Percentiles rank a stretch among this genome's conserved stretches.
phyloP scores from a whole-genome alignment of 169 alveolate species.

The Cryptosporidium felis region DNA sequence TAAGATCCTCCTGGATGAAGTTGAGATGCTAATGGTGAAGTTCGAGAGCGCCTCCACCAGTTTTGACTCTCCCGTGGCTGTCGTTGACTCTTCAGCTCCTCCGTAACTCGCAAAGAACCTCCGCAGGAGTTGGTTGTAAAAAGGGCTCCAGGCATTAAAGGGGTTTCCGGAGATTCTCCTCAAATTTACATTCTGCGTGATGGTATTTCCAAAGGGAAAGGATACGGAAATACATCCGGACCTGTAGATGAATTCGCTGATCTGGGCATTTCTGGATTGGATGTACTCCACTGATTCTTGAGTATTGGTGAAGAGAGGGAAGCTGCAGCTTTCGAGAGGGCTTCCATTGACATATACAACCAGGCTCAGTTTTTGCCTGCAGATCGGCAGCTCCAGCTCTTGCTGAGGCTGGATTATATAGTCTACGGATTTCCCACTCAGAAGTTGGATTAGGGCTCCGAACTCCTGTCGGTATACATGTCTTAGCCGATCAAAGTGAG shows the following conservation, averaged over 20 bases:
- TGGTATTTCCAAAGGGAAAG: conserved; percentile 61
- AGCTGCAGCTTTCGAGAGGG: conserved; percentile 49
- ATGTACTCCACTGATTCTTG: conserved; percentile 34
- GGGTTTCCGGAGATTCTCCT: conserved; percentile 42
- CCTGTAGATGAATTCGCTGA: conserved; percentile 40
- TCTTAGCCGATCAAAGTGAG: neutral
- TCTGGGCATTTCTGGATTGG: conserved; percentile 40
- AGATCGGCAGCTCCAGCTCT: conserved; percentile 63
- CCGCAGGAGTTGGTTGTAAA: conserved; percentile 21
- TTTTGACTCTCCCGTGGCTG: neutral
- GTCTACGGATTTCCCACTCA: conserved; percentile 43
- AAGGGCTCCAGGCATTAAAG: conserved; percentile 54
- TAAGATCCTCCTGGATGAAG: conserved; percentile 18
- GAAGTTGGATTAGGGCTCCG: conserved; percentile 33
- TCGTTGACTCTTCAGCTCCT: neutral
- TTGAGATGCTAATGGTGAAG: conserved; percentile 30
- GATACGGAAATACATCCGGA: conserved; percentile 16
- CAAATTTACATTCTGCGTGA: conserved; percentile 21
- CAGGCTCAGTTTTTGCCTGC: conserved; percentile 36
- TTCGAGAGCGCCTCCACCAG: neutral
- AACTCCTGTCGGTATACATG: conserved; percentile 29
- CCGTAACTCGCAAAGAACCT: conserved; percentile 1
- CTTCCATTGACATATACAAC: conserved; percentile 50
- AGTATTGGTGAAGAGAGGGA: conserved; percentile 52
- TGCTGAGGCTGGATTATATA: conserved; percentile 60